Evolutionary conservation across 805 yeast genomes (phyloP).

Genomic region (Kluyveromyces starmeri): DNA sequence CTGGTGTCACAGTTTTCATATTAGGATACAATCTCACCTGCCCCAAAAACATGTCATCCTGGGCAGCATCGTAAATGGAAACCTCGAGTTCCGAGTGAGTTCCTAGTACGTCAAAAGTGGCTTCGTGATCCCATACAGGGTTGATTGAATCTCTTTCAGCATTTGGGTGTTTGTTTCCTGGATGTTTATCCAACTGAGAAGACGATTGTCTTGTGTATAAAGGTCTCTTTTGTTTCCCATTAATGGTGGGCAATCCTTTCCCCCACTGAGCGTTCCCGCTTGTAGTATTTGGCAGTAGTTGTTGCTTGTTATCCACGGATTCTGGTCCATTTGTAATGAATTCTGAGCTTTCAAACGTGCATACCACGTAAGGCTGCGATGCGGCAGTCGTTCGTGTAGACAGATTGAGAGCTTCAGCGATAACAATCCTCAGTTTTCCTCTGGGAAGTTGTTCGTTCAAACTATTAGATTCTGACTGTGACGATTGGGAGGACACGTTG

Average conservation of each 20-base stretch:
- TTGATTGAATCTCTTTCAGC: constrained; percentile 26
- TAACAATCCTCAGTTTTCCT: constrained; percentile 76
- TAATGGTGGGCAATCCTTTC: constrained; percentile 17
- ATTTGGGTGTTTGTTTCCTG: constrained; percentile 10
- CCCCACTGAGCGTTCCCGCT: constrained; percentile 8
- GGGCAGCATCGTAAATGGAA: constrained; percentile 80
- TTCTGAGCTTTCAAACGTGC: constrained; percentile 87
- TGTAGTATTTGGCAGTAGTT: constrained; percentile 6
- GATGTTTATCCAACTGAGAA: constrained; percentile 32
- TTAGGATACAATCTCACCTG: constrained; percentile 68
- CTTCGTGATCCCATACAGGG: constrained; percentile 89
- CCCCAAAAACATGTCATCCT: constrained; percentile 80
- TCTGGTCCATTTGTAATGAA: constrained; percentile 77
- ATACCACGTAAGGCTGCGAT: constrained; percentile 80
- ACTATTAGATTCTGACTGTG: constrained; percentile 1
- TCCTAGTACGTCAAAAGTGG: constrained; percentile 85
- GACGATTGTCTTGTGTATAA: constrained; percentile 38
- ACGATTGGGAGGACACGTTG: background rate
- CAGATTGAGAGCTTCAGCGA: constrained; percentile 70
- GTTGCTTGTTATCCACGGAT: constrained; percentile 28
- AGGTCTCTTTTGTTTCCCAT: constrained; percentile 30
- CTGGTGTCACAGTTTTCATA: constrained; percentile 25
- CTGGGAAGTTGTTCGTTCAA: constrained; percentile 38
- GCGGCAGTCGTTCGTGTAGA: constrained; percentile 40
- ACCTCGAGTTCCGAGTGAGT: constrained; percentile 77